Percentiles rank a stretch among this genome's conserved stretches.
These are phyloP conservation scores for Vitis amurensis DNA, from an alignment of 164 flowering plant species.

Conservation along the genomic window DNA sequence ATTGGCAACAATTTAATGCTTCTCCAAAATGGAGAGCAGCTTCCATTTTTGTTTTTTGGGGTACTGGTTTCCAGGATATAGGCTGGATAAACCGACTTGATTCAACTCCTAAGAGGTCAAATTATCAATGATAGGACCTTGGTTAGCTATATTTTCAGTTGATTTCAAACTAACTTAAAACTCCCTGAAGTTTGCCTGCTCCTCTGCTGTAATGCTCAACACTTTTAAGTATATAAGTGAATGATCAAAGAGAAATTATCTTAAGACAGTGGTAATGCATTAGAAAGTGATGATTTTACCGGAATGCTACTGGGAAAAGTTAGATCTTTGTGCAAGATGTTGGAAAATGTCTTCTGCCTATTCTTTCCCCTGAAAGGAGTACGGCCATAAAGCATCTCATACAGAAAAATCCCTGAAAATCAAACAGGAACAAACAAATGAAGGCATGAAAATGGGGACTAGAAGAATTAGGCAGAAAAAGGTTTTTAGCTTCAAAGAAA, in stretches of 20 bases:
- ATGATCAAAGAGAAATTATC: background rate
- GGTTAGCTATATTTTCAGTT: no score
- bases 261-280: background rate
- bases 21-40: background rate
- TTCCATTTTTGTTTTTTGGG: background rate
- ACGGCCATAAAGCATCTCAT: conserved; percentile 97
- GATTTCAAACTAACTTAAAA: no score
- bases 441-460: background rate
- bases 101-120: background rate
- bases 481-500: no score
- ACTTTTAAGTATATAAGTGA: background rate
- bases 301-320: conserved; percentile 94
- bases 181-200: no score
- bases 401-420: conserved; percentile 75
- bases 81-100: background rate
- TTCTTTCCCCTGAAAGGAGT: conserved; percentile 98
- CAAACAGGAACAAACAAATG: background rate
- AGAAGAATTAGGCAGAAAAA: background rate
- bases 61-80: no score
- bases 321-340: conserved; percentile 89
- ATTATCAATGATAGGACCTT: no score
- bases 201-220: no score
- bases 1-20: background rate
- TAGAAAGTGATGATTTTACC: conserved; percentile 34
- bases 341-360: conserved; percentile 90